Conservation (phyloP, 345 rosid species). For the Melaleuca quinquenervia region DNA sequence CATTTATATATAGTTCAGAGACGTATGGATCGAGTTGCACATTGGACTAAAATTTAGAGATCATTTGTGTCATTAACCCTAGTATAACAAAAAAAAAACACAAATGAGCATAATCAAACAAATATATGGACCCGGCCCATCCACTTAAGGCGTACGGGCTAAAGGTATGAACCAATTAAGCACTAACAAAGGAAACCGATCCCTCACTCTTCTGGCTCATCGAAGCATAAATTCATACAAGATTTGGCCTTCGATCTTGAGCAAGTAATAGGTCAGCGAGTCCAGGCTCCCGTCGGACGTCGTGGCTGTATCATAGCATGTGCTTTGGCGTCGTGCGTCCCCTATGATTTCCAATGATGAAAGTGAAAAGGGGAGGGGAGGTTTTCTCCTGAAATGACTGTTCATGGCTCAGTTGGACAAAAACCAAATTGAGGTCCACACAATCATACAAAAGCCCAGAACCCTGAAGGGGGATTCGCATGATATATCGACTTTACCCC, state of each 20-base stretch:
- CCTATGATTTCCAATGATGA: background rate
- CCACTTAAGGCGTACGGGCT: background rate
- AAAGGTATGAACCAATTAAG: background rate
- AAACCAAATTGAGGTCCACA: background rate
- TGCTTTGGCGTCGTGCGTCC: background rate
- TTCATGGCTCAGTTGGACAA: background rate
- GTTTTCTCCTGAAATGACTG: background rate
- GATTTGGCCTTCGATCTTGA: background rate
- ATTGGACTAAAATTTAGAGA: too few species aligned
- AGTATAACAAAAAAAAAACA: too few species aligned
- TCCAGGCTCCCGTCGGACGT: too few species aligned
- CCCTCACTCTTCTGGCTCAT: background rate
- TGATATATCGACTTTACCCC: background rate
- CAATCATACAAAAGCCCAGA: background rate
- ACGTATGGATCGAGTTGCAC: too few species aligned
- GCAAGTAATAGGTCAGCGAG: background rate
- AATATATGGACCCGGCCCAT: background rate
- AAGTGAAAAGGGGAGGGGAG: background rate
- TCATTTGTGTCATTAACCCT: too few species aligned
- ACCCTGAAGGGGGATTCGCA: background rate
- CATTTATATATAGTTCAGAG: too few species aligned
- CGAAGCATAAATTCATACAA: background rate
- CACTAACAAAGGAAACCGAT: background rate
- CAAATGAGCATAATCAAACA: background rate
- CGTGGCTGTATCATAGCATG: too few species aligned